A percentile compares a stretch with the other conserved stretches of the same genome.
Evolutionary conservation across 306 rosid species (phyloP).

Genomic region (Ormosia semicastrata): DNA sequence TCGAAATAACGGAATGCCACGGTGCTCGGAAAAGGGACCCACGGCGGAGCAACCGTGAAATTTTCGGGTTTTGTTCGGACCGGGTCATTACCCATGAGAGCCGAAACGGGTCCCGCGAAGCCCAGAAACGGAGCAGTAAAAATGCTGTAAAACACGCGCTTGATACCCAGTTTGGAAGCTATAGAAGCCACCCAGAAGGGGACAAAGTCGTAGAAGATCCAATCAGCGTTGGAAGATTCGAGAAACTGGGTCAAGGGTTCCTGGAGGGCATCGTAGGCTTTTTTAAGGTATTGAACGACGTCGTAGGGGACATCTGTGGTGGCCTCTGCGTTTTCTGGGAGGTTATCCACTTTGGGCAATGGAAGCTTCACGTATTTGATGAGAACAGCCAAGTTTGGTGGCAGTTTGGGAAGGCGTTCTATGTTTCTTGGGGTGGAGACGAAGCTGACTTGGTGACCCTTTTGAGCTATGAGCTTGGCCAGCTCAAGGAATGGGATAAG

Average conservation of each 20-base stretch:
- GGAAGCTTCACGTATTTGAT: slow-evolving; percentile 41
- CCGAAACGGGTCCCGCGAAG: not conserved
- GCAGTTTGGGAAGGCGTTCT: slow-evolving; percentile 49
- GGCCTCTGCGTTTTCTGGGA: slow-evolving; percentile 51
- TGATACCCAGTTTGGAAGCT: slow-evolving; percentile 28
- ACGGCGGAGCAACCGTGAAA: slow-evolving; percentile 22
- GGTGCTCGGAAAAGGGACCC: slow-evolving; percentile 34
- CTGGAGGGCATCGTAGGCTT: slow-evolving; percentile 38
- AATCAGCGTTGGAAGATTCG: slow-evolving; percentile 33
- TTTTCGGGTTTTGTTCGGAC: slow-evolving; percentile 23
- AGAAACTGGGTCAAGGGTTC: slow-evolving; percentile 30
- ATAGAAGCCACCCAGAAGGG: slow-evolving; percentile 30
- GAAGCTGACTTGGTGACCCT: slow-evolving; percentile 52
- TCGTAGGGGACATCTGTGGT: slow-evolving; percentile 40
- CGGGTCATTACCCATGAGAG: not conserved
- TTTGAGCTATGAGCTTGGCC: slow-evolving; percentile 47
- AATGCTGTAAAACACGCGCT: slow-evolving; percentile 28
- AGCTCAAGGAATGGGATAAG: slow-evolving; percentile 51
- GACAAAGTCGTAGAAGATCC: slow-evolving; percentile 42
- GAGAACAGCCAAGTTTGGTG: slow-evolving; percentile 13
- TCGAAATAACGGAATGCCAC: slow-evolving; percentile 35
- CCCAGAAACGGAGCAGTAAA: not conserved
- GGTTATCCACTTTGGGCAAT: slow-evolving; percentile 23
- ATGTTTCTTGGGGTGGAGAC: slow-evolving; percentile 61
- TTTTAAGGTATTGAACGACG: slow-evolving; percentile 39